Base-by-base conservation (phyloP, 352 stramenopile species). In the Ochromonadaceae sp. region DNA sequence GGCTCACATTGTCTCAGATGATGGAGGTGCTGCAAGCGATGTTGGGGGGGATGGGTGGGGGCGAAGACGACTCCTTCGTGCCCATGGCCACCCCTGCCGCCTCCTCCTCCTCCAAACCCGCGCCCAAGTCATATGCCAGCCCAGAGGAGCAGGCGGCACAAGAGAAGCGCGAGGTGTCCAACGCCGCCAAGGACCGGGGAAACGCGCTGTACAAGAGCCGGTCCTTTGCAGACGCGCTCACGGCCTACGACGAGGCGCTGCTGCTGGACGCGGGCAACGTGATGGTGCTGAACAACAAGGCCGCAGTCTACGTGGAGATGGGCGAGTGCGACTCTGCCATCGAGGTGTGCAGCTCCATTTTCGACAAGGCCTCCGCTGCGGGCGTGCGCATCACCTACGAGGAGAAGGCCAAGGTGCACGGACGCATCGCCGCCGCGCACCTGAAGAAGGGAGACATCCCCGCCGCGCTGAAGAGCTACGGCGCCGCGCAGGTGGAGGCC, bases 171-270 rank as follows among this genome's bases (percentile, higher is more conserved):
- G 75, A 73, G 22, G 88, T 90, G 0, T 76, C 90, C 12, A 81
- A 82, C 36, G 81, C 85, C 1, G n/a, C 20, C 58, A 99, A 99
- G 76, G 76, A 93, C 49, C 78, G 83, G 39, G 93, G 93, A 43
- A 99, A 99, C 70, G 78, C 81, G 4, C 76, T 96, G 5, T 99
- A 98, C 87, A 97, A 98, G 80, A 65, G 83, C 43, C 96, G 98
- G 73, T 70, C 95, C 68, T 98, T 98, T 69, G 78, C 89, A 0
- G 81, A 85, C 50, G 87, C 85, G 14, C 55, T 99, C 30, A 82
- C 78, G 58, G 85, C 84, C 57, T 99, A 99, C 79, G 81, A 92
- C 26, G 89, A 96, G 70, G 92, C 92, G 0, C 95, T 96, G 66
- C 81, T 78, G 35, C 82, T 96, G 66, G 85, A 98, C 74, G 79